phyloP scores from a whole-genome alignment of 2,329 filamentous ascomycete species.

The Curvularia sp. region DNA sequence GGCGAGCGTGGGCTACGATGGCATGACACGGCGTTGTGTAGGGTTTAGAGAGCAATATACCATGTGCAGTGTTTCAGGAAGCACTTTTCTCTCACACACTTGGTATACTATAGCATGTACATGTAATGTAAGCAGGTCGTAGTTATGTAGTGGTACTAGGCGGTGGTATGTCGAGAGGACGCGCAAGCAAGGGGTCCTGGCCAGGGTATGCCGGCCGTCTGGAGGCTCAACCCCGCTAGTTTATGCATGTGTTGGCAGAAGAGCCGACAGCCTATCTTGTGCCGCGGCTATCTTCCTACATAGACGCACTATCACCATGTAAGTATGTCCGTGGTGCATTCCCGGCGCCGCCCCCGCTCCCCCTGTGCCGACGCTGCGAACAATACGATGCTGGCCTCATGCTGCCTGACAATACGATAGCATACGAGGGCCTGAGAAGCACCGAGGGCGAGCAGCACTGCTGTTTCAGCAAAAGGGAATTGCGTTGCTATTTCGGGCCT shows the following conservation, averaged over 20 bases:
- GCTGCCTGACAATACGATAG: not conserved
- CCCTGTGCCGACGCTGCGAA: not conserved
- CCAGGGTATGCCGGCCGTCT: not conserved
- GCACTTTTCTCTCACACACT: not conserved
- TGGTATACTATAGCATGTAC: not conserved
- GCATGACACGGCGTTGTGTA: slow-evolving; percentile 23
- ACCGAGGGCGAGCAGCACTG: slow-evolving; percentile 7
- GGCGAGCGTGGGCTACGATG: slow-evolving; percentile 8
- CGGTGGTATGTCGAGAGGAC: not conserved
- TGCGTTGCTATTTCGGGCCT: slow-evolving; percentile 4
- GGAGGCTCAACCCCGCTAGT: slow-evolving; percentile 18
- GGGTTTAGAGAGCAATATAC: slow-evolving; percentile 29
- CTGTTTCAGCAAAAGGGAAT: slow-evolving; percentile 9
- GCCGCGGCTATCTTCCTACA: slow-evolving; percentile 6
- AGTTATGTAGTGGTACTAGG: not conserved
- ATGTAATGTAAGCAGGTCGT: not conserved
- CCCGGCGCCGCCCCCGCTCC: too few relatives aligned
- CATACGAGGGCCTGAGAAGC: not conserved
- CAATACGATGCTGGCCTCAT: not conserved
- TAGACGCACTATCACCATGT: not conserved
- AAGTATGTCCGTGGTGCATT: not conserved
- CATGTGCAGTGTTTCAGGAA: slow-evolving; percentile 20
- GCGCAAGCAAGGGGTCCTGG: not conserved
- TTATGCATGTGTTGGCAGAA: slow-evolving; percentile 19
- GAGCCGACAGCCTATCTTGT: slow-evolving; percentile 4